phyloP scores from a whole-genome alignment of 192 early-diverging fungal genomes.

The Mortierella claussenii region DNA sequence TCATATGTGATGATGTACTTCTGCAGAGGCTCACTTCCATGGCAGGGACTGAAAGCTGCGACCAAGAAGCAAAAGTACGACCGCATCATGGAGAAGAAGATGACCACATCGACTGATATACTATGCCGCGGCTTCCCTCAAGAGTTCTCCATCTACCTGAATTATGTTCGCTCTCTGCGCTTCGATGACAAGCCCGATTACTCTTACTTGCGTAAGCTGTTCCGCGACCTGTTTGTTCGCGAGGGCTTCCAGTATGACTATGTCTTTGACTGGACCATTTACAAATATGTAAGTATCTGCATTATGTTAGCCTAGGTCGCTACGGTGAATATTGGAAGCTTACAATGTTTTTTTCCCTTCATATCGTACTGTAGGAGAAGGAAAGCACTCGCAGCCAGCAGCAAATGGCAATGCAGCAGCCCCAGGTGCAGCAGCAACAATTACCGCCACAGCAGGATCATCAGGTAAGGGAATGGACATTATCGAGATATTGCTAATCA shows the following conservation, averaged over 20 bases:
- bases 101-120: constrained; percentile 84
- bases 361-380: constrained; percentile 40
- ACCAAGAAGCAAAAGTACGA: constrained; percentile 96
- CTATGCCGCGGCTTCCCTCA: constrained; percentile 85
- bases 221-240: constrained; percentile 85
- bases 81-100: constrained; percentile 94
- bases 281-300: constrained; percentile 65
- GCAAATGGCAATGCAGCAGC: constrained; percentile 25
- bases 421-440: constrained; percentile 18
- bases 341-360: too few relatives aligned
- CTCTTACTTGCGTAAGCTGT: constrained; percentile 86
- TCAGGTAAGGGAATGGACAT: constrained; percentile 5
- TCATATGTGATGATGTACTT: constrained; percentile 95
- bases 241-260: constrained; percentile 89
- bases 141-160: constrained; percentile 90
- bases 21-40: constrained; percentile 88
- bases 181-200: constrained; percentile 96
- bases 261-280: constrained; percentile 91
- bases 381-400: constrained; percentile 47
- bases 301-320: too few relatives aligned
- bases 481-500: too few relatives aligned
- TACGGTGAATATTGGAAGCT: too few relatives aligned
- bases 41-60: constrained; percentile 91
- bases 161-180: constrained; percentile 84
- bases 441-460: constrained; percentile 14